phyloP scores from a whole-genome alignment of 2,329 filamentous ascomycete species.

The Fusarium papillatum region DNA sequence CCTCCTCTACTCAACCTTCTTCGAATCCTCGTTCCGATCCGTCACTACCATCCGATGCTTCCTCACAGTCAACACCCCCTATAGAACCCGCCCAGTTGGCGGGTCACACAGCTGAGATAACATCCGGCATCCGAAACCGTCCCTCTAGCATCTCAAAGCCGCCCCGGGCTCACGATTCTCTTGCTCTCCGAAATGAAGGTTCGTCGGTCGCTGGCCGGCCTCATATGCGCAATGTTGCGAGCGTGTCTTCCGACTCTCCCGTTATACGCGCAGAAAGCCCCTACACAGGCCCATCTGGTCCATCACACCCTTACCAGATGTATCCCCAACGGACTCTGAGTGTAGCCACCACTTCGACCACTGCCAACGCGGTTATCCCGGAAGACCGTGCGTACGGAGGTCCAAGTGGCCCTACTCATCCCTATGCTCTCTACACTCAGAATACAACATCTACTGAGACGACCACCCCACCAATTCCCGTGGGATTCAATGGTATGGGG shows the following conservation, averaged over 20 bases:
- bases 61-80: constrained; percentile 10
- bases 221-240: constrained; percentile 43
- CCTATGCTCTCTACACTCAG: constrained; percentile 90
- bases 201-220: constrained; percentile 25
- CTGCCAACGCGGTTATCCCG: constrained; percentile 58
- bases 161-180: constrained; percentile 61
- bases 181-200: constrained; percentile 67
- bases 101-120: constrained; percentile 31
- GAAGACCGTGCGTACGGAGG: constrained; percentile 65
- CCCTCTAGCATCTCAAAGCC: constrained; percentile 70
- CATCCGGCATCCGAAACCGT: constrained; percentile 48
- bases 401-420: constrained; percentile 80
- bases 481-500: constrained; percentile 80
- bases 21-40: constrained; percentile 33
- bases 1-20: constrained; percentile 18
- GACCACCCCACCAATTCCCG: constrained; percentile 63
- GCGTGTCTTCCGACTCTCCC: constrained; percentile 52
- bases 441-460: constrained; percentile 71
- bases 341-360: constrained; percentile 79
- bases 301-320: constrained; percentile 88
- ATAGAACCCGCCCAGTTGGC: constrained; percentile 21
- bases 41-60: constrained; percentile 27
- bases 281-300: constrained; percentile 78
- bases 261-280: constrained; percentile 69
- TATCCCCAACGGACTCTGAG: constrained; percentile 83